Conservation (phyloP, 768 basidiomycete genomes). For the Boletus fagicola region DNA sequence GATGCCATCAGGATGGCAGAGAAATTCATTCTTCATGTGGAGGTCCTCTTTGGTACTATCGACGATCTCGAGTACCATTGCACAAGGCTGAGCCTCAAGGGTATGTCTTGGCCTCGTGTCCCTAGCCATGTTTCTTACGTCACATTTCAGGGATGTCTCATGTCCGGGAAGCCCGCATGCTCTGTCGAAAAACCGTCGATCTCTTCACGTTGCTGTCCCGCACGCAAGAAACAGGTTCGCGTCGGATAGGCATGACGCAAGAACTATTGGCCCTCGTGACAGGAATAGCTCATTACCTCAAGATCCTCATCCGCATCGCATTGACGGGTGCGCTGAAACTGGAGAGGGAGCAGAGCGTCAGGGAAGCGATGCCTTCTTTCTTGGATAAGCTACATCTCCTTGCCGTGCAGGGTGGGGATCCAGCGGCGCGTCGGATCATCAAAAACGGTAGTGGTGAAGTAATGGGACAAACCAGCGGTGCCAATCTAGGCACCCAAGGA, state of each 20-base stretch:
- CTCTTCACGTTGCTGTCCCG: slow-evolving; percentile 95
- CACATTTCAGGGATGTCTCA: slow-evolving; percentile 83
- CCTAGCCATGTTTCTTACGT: slow-evolving; percentile 12
- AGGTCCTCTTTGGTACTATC: slow-evolving; percentile 94
- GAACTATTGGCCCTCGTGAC: slow-evolving; percentile 96
- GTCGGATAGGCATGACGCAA: slow-evolving; percentile 94
- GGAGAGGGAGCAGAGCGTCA: slow-evolving; percentile 83
- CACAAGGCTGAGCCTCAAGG: slow-evolving; percentile 74
- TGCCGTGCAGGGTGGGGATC: slow-evolving; percentile 81
- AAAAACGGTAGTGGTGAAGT: slow-evolving; percentile 72
- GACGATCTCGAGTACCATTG: slow-evolving; percentile 95
- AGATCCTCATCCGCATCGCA: slow-evolving; percentile 98
- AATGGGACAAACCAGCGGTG: slow-evolving; percentile 35
- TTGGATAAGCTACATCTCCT: slow-evolving; percentile 91
- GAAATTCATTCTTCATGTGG: slow-evolving; percentile 97
- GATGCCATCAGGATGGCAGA: slow-evolving; percentile 99
- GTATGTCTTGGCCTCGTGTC: slow-evolving; percentile 43
- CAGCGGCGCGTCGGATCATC: slow-evolving; percentile 70
- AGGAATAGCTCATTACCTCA: slow-evolving; percentile 98
- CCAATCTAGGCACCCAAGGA: slow-evolving; percentile 76
- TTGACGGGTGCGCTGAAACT: slow-evolving; percentile 94
- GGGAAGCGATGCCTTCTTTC: slow-evolving; percentile 84
- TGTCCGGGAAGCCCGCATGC: slow-evolving; percentile 95
- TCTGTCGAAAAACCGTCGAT: slow-evolving; percentile 98
- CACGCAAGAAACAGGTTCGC: slow-evolving; percentile 88